Percentiles rank a stretch among this genome's conserved stretches.
These are phyloP conservation scores for Polysphondylium violaceum DNA, from an alignment of 78 protist species.

Conservation along the genomic window DNA sequence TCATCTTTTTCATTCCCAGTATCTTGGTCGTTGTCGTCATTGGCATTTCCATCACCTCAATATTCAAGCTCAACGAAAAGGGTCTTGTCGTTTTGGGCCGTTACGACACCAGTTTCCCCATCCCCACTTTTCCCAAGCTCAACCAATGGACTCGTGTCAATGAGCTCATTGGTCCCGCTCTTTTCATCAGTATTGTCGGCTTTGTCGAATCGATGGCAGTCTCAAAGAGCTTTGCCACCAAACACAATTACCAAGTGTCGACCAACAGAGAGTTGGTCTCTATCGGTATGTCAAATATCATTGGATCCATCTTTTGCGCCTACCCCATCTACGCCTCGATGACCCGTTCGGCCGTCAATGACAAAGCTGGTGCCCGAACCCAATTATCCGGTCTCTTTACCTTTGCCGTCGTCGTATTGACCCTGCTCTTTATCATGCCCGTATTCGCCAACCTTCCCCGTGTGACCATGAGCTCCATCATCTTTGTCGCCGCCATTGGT, in stretches of 20 bases:
- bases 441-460: slow-evolving; percentile 63
- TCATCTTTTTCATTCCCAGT: slow-evolving; percentile 50
- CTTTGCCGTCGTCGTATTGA: slow-evolving; percentile 34
- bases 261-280: slow-evolving; percentile 83
- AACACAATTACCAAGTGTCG: slow-evolving; percentile 63
- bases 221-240: slow-evolving; percentile 44
- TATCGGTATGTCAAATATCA: slow-evolving; percentile 63
- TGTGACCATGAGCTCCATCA: slow-evolving; percentile 61
- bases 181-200: slow-evolving; percentile 56
- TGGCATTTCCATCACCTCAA: slow-evolving; percentile 37
- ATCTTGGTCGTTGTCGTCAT: slow-evolving; percentile 74
- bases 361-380: slow-evolving; percentile 68
- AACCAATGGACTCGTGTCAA: slow-evolving; percentile 33
- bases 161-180: slow-evolving; percentile 39
- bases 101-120: slow-evolving; percentile 47
- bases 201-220: slow-evolving; percentile 66
- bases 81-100: slow-evolving; percentile 31
- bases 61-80: background rate
- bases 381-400: slow-evolving; percentile 62
- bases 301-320: slow-evolving; percentile 60
- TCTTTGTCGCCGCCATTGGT: slow-evolving; percentile 80
- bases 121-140: slow-evolving; percentile 37
- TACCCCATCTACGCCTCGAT: slow-evolving; percentile 73
- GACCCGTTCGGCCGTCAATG: slow-evolving; percentile 78
- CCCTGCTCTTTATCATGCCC: slow-evolving; percentile 64